Evolutionary conservation across 2,329 filamentous ascomycete species (phyloP), one percentile per base, ranked within the genome.

Genomic region (Fusarium luffae): DNA sequence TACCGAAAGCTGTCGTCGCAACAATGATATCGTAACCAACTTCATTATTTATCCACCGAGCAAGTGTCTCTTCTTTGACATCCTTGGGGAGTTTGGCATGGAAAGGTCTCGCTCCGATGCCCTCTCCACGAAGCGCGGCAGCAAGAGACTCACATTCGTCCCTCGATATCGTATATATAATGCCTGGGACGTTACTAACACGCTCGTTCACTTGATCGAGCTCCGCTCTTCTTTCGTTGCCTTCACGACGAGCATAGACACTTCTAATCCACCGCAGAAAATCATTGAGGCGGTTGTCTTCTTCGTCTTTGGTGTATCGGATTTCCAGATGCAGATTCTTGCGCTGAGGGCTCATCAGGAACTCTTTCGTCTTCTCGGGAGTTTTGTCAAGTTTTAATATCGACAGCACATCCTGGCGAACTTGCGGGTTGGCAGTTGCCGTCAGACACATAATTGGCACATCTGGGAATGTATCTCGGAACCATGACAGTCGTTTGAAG

Each of bases 371-470:
- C n/a, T 80, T 82, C 37, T 86, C 89, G 1, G 85, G 81, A 4
- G 80, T 79, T 18, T 84, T 78, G 64, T 92, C 85, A 12, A 98
- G 82, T 0, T 89, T 88, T 14, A 98, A 86, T 2, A 91, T 92
- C 12, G 82, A 85, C 54, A 97, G 88, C 52, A 98, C 92, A 79
- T 98, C 94, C n/a, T 89, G 83, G 30, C 94, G 88, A 18, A 98
- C 93, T 62, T 88, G 88, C 1, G 86, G 83, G 25, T 96, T 98
- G 14, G 95, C 95, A 1, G 95, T 98, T 0, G 95, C 95, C 0
- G 95, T 98, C 16, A 97, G 87, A 68, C 94, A 97, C 79, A 96
- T 97, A 66, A 98, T 92, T 7, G 95, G 94, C 1, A 98, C 93
- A 59, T 92, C 87, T 0, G 94, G 93, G 70, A 96, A 94, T 8